Base-by-base conservation (phyloP, 2,329 filamentous ascomycete species). In the Fusarium devonianum region DNA sequence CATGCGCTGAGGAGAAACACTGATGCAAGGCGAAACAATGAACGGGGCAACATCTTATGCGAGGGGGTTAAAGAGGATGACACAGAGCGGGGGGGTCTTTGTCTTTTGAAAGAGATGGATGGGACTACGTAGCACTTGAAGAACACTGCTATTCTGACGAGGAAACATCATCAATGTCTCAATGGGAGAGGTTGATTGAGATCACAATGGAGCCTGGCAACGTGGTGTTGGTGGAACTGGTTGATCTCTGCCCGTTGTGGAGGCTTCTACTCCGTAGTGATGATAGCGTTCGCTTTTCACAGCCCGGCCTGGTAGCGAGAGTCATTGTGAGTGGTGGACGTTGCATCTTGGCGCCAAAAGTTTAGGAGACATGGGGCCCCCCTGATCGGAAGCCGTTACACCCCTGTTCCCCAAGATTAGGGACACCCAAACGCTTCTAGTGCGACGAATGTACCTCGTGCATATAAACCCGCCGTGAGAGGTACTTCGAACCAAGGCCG, bases 331-430 rank as follows among this genome's bases (percentile, higher is more conserved):
- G 52, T 51, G 56, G 58, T 59, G 32, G 58, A 51, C 17, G 41
- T 37, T 37, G 38, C 18, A 38, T 19, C 34, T 49, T 49, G 35
- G 43, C 61, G 57, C 54, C 54, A 54, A 28, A 36, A 47, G 56
- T 26, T 29, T 10, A 49, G 28, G 21, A 34, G 52, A 16, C 44
- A 47, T 22, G 49, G 44, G n/a, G 12, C 21, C 41, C 56, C 60
- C 61, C 25, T 22, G 48, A 37, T 32, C 56, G 48, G 54, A 55
- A 55, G 52, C 60, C 58, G 60, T 39, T 49, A 14, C 16, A 58
- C 43, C 66, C 66, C 49, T 63, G 66, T 63, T 64, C 53, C 58
- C 53, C 64, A 64, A 68, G 53, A 67, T 67, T 68, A 66, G 62
- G 60, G 43, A 59, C 36, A 35, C 48, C 53, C 48, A 50, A 40